phyloP scores from a whole-genome alignment of 257 asterid species.

The Verbascum thapsus region DNA sequence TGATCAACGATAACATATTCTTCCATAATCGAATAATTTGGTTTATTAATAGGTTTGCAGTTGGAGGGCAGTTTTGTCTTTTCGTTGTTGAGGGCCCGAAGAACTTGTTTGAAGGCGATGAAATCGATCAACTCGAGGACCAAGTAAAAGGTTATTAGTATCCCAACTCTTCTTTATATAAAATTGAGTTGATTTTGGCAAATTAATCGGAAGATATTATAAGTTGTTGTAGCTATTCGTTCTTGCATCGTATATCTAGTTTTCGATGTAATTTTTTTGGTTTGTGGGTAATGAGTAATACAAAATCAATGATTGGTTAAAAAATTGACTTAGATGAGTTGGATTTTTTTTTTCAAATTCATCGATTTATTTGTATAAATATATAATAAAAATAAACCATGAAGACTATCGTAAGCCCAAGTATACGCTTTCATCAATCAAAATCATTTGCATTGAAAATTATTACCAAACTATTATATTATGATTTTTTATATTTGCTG shows the following conservation, averaged over 20 bases:
- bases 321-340: conserved; percentile 22
- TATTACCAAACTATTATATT: no score
- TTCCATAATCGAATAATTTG: background rate
- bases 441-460: background rate
- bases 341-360: conserved; percentile 13
- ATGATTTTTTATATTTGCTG: no score
- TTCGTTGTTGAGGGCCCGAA: conserved; percentile 18
- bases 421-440: conserved; percentile 13
- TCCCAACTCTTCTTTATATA: background rate
- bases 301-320: background rate
- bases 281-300: no score
- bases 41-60: no score
- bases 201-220: background rate
- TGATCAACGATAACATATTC: no score
- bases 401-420: background rate
- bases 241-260: no score
- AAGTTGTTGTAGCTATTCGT: no score
- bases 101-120: conserved; percentile 10
- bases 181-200: background rate
- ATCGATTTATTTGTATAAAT: background rate
- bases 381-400: no score
- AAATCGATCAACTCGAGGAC: conserved; percentile 3
- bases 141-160: background rate
- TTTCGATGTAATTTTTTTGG: no score
- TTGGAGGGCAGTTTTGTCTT: conserved; percentile 3